Evolutionary conservation across 805 yeast genomes (phyloP).

Genomic region (Wickerhamiella cacticola): DNA sequence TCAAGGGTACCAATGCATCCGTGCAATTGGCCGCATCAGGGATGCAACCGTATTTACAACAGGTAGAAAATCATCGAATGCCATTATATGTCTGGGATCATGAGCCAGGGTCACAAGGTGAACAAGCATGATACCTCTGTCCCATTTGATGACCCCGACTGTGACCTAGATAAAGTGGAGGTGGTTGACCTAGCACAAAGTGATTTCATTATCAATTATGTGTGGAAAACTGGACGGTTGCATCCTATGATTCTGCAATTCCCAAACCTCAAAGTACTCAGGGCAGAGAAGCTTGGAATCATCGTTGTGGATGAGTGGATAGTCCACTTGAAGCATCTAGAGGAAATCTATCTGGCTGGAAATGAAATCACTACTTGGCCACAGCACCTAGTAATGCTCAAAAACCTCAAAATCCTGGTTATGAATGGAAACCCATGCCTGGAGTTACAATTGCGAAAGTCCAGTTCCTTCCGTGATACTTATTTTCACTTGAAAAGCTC

Average conservation of each 20-base stretch:
- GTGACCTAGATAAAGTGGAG: not conserved
- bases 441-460: constrained; percentile 18
- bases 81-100: too few relatives aligned
- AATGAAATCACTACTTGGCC: constrained; percentile 27
- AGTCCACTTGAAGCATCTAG: constrained; percentile 18
- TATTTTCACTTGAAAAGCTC: constrained; percentile 11
- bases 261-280: constrained; percentile 19
- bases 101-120: too few relatives aligned
- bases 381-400: constrained; percentile 19
- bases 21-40: not conserved
- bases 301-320: constrained; percentile 25
- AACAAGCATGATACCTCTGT: too few relatives aligned
- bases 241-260: constrained; percentile 23
- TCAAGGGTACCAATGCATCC: not conserved
- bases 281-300: constrained; percentile 22
- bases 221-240: constrained; percentile 22
- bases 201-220: constrained; percentile 15
- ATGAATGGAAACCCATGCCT: constrained; percentile 27
- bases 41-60: too few relatives aligned
- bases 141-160: not conserved
- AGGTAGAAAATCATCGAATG: too few relatives aligned
- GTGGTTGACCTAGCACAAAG: constrained; percentile 18
- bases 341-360: constrained; percentile 19
- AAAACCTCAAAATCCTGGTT: constrained; percentile 19
- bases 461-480: constrained; percentile 18